phyloP scores from a whole-genome alignment of 2,329 filamentous ascomycete genomes.

The Mycogone perniciosa region DNA sequence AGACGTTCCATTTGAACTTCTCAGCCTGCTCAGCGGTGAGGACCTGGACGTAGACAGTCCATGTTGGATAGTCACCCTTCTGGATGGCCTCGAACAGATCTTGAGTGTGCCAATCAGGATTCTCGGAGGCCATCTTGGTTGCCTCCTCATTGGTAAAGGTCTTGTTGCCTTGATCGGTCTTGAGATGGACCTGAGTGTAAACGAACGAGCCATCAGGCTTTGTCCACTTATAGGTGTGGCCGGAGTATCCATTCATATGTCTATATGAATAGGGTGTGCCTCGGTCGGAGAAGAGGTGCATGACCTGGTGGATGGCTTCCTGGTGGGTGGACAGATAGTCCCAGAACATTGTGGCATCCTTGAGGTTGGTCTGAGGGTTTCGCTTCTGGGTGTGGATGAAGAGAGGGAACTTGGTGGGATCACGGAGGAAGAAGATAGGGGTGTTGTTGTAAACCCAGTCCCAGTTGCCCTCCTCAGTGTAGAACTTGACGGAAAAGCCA shows the following conservation, averaged over 20 bases:
- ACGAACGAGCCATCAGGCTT: conserved; percentile 60
- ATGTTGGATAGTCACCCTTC: conserved; percentile 54
- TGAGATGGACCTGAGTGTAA: conserved; percentile 60
- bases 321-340: conserved; percentile 49
- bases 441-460: conserved; percentile 74
- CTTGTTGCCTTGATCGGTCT: conserved; percentile 56
- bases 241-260: conserved; percentile 62
- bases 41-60: conserved; percentile 59
- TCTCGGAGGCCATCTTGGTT: conserved; percentile 43
- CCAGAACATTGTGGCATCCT: conserved; percentile 57
- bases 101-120: conserved; percentile 57
- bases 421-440: conserved; percentile 69
- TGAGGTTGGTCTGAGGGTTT: conserved; percentile 64
- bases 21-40: conserved; percentile 57
- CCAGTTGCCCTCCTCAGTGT: conserved; percentile 65
- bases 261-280: conserved; percentile 60
- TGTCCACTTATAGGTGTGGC: conserved; percentile 60
- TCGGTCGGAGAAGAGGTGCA: conserved; percentile 60
- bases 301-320: conserved; percentile 57
- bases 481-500: conserved; percentile 54
- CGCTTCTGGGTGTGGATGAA: conserved; percentile 76
- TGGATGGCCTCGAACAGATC: conserved; percentile 60
- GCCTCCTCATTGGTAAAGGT: conserved; percentile 54
- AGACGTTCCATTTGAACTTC: conserved; percentile 55
- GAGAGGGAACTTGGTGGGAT: conserved; percentile 67